A percentile compares a stretch with the other conserved stretches of the same genome.
These are phyloP conservation scores for Candida lessepsii DNA, from an alignment of 805 yeast genomes.

Conservation along the genomic window DNA sequence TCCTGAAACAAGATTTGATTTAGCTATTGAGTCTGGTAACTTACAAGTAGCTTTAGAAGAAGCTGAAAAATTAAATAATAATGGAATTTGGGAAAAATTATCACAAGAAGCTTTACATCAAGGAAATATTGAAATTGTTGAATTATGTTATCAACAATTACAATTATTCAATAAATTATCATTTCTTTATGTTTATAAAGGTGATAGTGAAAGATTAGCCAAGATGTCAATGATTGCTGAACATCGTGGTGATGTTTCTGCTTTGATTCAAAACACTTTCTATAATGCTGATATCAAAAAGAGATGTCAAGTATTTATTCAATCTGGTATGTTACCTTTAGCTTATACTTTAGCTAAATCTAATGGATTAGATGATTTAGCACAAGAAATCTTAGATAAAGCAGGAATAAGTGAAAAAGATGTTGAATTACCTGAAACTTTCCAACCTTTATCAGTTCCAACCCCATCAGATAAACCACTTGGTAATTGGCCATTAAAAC, in stretches of 20 bases:
- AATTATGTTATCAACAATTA: slow-evolving; percentile 83
- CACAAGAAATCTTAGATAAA: slow-evolving; percentile 66
- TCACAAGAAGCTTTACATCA: slow-evolving; percentile 85
- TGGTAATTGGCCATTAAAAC: slow-evolving; percentile 80
- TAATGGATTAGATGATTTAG: slow-evolving; percentile 75
- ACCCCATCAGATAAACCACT: slow-evolving; percentile 46
- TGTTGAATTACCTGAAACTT: slow-evolving; percentile 59
- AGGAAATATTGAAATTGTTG: slow-evolving; percentile 84
- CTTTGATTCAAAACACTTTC: slow-evolving; percentile 79
- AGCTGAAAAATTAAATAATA: slow-evolving; percentile 72
- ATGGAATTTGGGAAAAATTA: slow-evolving; percentile 73
- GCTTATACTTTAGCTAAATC: slow-evolving; percentile 93
- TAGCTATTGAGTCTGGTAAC: slow-evolving; percentile 93
- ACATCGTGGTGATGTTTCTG: slow-evolving; percentile 75
- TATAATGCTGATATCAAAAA: slow-evolving; percentile 73
- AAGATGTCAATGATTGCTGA: slow-evolving; percentile 91
- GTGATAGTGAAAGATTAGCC: slow-evolving; percentile 69
- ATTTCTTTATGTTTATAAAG: slow-evolving; percentile 81
- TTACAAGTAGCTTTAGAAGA: slow-evolving; percentile 82
- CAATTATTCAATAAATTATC: slow-evolving; percentile 86
- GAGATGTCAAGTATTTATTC: slow-evolving; percentile 69
- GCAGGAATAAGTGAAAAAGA: slow-evolving; percentile 65
- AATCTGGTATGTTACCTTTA: slow-evolving; percentile 79
- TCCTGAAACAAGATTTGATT: slow-evolving; percentile 91
- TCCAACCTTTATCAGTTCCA: slow-evolving; percentile 43